These are phyloP conservation scores for Phtheirospermum japonicum DNA, from an alignment of 257 asterid genomes.

Conservation along the genomic window DNA sequence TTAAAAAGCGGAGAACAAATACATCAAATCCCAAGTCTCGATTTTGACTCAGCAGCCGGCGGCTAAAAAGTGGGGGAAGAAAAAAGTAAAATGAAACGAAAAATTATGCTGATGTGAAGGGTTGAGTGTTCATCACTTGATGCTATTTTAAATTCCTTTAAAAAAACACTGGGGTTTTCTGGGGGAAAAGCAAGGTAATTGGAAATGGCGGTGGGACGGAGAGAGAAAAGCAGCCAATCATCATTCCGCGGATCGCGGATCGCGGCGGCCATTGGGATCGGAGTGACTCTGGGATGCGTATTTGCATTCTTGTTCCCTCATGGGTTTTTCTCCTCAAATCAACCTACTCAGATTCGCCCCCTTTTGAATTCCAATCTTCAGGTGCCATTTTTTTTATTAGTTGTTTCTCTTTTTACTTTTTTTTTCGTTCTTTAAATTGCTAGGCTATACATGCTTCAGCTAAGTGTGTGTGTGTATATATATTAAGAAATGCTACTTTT, in stretches of 20 bases:
- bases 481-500: neutral
- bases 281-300: constrained; percentile 60
- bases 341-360: constrained; percentile 27
- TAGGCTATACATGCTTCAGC: neutral
- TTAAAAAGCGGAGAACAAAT: too few relatives aligned
- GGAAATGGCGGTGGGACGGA: constrained; percentile 61
- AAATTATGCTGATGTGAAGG: too few relatives aligned
- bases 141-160: too few relatives aligned
- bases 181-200: neutral
- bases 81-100: too few relatives aligned
- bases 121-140: too few relatives aligned
- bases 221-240: constrained; percentile 47
- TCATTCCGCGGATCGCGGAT: constrained; percentile 55
- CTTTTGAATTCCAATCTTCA: constrained; percentile 37
- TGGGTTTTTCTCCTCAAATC: constrained; percentile 43
- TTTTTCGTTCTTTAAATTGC: neutral
- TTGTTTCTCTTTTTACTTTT: neutral
- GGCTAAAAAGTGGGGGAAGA: too few relatives aligned
- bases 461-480: neutral
- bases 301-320: constrained; percentile 45
- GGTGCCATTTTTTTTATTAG: constrained; percentile 31
- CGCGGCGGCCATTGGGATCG: constrained; percentile 59
- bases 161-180: too few relatives aligned
- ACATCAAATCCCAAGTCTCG: too few relatives aligned
- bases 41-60: too few relatives aligned